These are phyloP conservation scores for Suhomyces prunicola DNA, from an alignment of 805 yeast species.

Conservation along the genomic window DNA sequence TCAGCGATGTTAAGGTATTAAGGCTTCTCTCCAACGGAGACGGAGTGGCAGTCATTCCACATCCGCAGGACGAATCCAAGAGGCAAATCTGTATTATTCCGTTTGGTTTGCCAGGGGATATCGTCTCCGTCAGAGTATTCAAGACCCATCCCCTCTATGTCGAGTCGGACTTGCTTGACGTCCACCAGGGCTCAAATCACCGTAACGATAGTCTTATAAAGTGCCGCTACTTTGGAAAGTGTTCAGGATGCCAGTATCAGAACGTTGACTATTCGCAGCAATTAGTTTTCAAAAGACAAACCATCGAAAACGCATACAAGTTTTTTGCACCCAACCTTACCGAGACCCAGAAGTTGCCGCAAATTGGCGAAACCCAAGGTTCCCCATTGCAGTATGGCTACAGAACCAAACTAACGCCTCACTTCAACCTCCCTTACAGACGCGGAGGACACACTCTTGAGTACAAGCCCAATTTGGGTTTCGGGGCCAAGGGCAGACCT, in stretches of 20 bases:
- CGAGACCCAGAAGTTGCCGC: conserved; percentile 48
- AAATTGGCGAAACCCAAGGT: conserved; percentile 58
- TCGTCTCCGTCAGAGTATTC: conserved; percentile 64
- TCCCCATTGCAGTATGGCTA: conserved; percentile 78
- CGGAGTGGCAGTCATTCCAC: conserved; percentile 69
- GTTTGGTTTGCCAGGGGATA: conserved; percentile 84
- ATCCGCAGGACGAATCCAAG: conserved; percentile 45
- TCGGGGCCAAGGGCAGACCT: conserved; percentile 82
- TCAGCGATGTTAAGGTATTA: conserved; percentile 54
- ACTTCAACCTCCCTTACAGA: conserved; percentile 74
- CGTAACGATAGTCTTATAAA: conserved; percentile 59
- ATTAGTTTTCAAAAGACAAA: conserved; percentile 64
- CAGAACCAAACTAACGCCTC: conserved; percentile 94
- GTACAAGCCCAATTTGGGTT: conserved; percentile 74
- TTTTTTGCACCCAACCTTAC: conserved; percentile 64
- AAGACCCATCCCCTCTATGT: conserved; percentile 73
- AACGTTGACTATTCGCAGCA: conserved; percentile 71
- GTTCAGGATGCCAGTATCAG: conserved; percentile 96
- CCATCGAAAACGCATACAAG: conserved; percentile 77
- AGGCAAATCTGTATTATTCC: conserved; percentile 77
- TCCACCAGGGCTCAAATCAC: conserved; percentile 31
- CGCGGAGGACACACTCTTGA: conserved; percentile 27
- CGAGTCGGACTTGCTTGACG: conserved; percentile 67
- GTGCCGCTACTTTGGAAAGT: conserved; percentile 84
- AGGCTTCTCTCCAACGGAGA: conserved; percentile 78